These are phyloP conservation scores for Heliamphora ciliata DNA, from an alignment of 179 eudicot genomes.

Conservation along the genomic window DNA sequence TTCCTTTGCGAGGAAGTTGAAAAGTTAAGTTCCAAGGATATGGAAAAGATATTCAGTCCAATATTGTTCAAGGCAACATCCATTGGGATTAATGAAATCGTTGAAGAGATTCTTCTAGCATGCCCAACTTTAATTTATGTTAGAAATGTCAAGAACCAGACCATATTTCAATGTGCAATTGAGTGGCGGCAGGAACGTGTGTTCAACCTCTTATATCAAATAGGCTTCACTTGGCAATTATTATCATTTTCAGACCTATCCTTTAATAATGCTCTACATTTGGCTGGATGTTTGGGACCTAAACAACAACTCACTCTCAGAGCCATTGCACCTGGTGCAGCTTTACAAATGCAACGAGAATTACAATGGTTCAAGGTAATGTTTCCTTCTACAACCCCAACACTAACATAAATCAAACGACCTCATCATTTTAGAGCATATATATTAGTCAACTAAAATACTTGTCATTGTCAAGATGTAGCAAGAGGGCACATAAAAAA, in stretches of 20 bases:
- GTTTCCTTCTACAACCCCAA: neutral
- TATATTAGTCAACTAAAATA: no score
- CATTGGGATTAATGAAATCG: neutral
- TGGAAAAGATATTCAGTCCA: neutral
- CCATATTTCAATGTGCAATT: neutral
- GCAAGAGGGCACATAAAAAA: no score
- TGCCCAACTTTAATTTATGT: neutral
- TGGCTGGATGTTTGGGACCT: neutral
- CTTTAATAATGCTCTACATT: neutral
- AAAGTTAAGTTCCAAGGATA: neutral
- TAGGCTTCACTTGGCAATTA: no score
- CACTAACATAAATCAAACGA: no score
- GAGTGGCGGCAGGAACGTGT: neutral
- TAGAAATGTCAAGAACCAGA: fast-evolving
- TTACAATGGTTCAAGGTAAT: neutral
- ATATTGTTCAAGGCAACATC: neutral
- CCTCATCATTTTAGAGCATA: no score
- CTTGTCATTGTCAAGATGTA: no score
- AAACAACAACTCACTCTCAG: neutral
- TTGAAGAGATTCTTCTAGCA: neutral
- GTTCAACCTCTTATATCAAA: neutral
- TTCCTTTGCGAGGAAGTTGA: neutral
- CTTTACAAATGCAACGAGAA: neutral
- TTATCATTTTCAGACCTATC: fast-evolving
- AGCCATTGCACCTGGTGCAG: neutral